These are phyloP conservation scores for Neurospora sp. DNA, from an alignment of 495 filamentous ascomycete species.

Conservation along the genomic window DNA sequence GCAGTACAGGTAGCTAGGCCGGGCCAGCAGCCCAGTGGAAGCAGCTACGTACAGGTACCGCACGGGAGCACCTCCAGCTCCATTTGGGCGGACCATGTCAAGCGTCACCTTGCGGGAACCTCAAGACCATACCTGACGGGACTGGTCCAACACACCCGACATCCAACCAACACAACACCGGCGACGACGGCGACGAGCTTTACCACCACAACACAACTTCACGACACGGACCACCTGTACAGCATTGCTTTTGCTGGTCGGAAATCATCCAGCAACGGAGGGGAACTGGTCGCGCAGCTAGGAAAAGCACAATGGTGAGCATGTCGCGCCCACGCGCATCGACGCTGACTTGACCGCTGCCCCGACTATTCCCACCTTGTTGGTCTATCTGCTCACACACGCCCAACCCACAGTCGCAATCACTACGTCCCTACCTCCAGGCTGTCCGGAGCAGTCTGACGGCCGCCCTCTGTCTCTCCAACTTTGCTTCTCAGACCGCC, in stretches of 20 bases:
- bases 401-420: slow-evolving; percentile 66
- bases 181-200: background rate
- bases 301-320: slow-evolving; percentile 14
- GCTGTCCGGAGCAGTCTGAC: slow-evolving; percentile 90
- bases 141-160: background rate
- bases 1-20: background rate
- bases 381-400: background rate
- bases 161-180: background rate
- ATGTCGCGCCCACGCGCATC: background rate
- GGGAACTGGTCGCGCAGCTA: background rate
- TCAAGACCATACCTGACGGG: background rate
- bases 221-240: background rate
- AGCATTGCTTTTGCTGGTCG: background rate
- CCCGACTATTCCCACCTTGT: background rate
- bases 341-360: background rate
- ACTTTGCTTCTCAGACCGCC: slow-evolving; percentile 93
- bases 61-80: background rate
- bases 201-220: background rate
- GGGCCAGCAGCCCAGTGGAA: background rate
- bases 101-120: background rate
- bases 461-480: slow-evolving; percentile 86
- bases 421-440: slow-evolving; percentile 92
- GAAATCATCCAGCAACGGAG: background rate
- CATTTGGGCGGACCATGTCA: background rate
- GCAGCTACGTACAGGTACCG: background rate